Evolutionary conservation across 2,329 filamentous ascomycete species (phyloP), one percentile per base, ranked within the genome.

Genomic region (Fusarium clavum): DNA sequence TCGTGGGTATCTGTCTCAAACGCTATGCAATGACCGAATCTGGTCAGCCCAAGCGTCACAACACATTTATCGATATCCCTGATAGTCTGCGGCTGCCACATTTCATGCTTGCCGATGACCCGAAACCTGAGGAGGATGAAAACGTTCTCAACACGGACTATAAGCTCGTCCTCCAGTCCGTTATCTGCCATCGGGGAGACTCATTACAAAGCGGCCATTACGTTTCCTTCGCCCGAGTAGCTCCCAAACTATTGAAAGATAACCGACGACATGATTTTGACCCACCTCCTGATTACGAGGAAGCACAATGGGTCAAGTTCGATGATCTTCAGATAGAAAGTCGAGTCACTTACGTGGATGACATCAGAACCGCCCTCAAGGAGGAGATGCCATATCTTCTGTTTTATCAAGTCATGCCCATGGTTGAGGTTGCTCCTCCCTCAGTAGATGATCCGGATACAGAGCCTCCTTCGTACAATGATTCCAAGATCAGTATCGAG

Each of bases 381-480:
- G 87, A 91, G n/a, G 94, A 98, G 78, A 97, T 94, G 78, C 95
- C 96, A 0, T 98, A 98, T 78, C 86, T 98, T 9, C 84, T 99
- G 0, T 98, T 98, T 79, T 99, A 98, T 76, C 95, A 98, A 79
- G 93, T 98, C 43, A 88, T 97, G 30, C 94, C 95, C 0, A 94
- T 97, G 75, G 88, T 93, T 30, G 92, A 94, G 59, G 87, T 91
- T 10, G 82, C 84, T 2, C 77, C 81, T 2, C 80, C 82, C 14
- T 85, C 85, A 8, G 82, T 83, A 0, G 83, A 85, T 9, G 80
- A 80, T 46, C 83, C 81, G 2, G 82, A 84, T 32, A 79, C 79
- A 4, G 84, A 84, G 34, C 89, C 88, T 5, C 89, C 89, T 2
- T 88, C 88, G 2, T 91, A 91, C 71, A 82, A 85, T 49, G 85